Base-by-base conservation (phyloP, 2,329 filamentous ascomycete species). In the Cordyceps fumosorosea region DNA sequence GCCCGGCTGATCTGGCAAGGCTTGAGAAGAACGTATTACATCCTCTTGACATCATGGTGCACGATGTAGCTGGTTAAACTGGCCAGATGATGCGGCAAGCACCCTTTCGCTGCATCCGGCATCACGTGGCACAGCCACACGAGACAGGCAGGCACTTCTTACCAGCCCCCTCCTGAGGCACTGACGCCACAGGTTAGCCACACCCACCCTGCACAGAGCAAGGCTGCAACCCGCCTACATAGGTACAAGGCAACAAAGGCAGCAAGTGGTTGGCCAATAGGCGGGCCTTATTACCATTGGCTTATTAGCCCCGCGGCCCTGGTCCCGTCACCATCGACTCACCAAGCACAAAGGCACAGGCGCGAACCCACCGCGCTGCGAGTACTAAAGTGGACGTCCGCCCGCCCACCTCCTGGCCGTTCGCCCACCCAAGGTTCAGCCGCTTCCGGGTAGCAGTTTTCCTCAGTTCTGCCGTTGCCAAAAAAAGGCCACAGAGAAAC, bases 331-430 rank as follows among this genome's bases (percentile, higher is more conserved):
- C 37, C 44, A 45, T 42, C 29, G 14, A 22, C 18, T 34, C 47
- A 52, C 37, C 44, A 47, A 20, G 16, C 22, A 29, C 50, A 53
- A 22, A 34, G 24, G 26, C 37, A 44, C 7, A 60, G 57, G 57
- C 57, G 44, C 14, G 18, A 34, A 52, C 57, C 57, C 57, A 60
- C 57, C 7, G 40, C 34, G 48, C 48, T 29, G 57, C 57, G 40
- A 53, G 37, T 60, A 60, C 58, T 60, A 60, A 60, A 60, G 58
- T 55, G 51, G 51, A 55, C 58, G 58, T 45, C 37, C 40, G 50
- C 58, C 58, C 58, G 42, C 58, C 58, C 58, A 37, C 40, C 40
- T 47, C 12, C 50, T 55, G 37, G n/a, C 40, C 29, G 26, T 5
- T 10, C 50, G 42, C 29, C 29, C 26, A 42, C 37, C 56, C 47